Evolutionary conservation across 805 yeast species (phyloP), one percentile per base, ranked within the genome.

Genomic region (Wickerhamomyces bisporus): DNA sequence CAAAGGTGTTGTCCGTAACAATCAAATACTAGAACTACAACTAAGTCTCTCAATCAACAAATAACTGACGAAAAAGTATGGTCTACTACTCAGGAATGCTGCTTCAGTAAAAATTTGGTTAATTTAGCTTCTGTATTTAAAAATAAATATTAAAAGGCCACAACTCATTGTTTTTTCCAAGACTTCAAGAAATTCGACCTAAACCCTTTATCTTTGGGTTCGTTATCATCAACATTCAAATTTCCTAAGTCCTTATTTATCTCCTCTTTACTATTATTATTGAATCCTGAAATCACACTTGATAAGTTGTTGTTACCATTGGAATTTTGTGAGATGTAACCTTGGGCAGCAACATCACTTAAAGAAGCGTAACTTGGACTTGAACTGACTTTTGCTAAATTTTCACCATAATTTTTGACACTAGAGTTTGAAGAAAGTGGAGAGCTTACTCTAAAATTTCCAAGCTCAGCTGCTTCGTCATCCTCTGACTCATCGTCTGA

Each of bases 341-440:
- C 70, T 10, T 57, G 53, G 3, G 70, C 77, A 2, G 80, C 79
- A 18, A 75, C 76, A 43, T 71, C 75, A 38, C 72, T 67, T 32
- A 72, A 52, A 2, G 75, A 65, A 17, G 72, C 67, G 44, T 64
- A 71, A 37, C 73, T 69, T 17, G 67, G 63, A 6, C 57, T 51
- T 2, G 57, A 39, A 29, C 52, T 42, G 20, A 49, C 46, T 31
- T 38, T 50, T n/a, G 42, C 26, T 5, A 35, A n/a, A 21, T 35
- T 38, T 18, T 40, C 43, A 32, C 38, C 12, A 16, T 26, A 18
- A 14, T 19, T 26, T 18, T 26, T 43, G 5, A 25, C 16, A 13
- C 28, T 28, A 3, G 34, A 24, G 5, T 31, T 25, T 14, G 41
- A 19, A 16, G 38, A 19, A 20, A 33, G 29, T 17, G 44, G 43